Base-by-base conservation (phyloP, 768 basidiomycete genomes). In the Rhizopogon sp. region DNA sequence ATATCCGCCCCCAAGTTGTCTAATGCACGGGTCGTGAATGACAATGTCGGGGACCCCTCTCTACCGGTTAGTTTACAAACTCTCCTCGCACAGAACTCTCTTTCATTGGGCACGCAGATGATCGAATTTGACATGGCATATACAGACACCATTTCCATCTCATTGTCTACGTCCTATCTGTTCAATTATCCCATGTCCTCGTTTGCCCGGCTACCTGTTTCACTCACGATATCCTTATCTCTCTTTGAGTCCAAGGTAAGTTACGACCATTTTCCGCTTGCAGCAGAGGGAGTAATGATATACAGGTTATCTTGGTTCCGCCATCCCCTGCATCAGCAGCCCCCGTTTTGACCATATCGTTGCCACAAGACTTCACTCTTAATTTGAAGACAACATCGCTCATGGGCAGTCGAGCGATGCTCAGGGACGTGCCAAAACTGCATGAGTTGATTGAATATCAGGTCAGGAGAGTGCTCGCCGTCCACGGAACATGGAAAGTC, bases 361-460 rank as follows among this genome's bases (percentile, higher is more conserved):
- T 99, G 20, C 83, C 89, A 25, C 88, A 93, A 2, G 85, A 91
- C 63, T 97, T 99, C 64, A 83, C 83, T 14, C 83, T 99, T 17
- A 84, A 89, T 62, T 77, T 99, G 42, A 83, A 87, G 49, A 94
- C 92, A 10, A 92, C 86, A 6, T 98, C 94, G 28, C 79, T 98
- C 4, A 86, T 98, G 76, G 97, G 97, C 17, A 94, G 91, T 60
- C 85, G 96, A 43, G 95, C 97, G n/a, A 97, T 98, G 72, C 79
- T 99, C 1, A 93, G 93, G 56, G 94, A 99, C 64, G 90, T 99
- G 1, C 96, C 97, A 25, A 99, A 99, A 70, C 76, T 98, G 14
- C 95, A 98, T 61, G 95, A 99, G 67, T 78, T 99, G 50, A 92
- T 99, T 50, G 81, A 90, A 59, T 82, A 87, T 60, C 90, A 96